Evolutionary conservation across 768 basidiomycete species (phyloP), one percentile per base, ranked within the genome.

Genomic region (Tulasnella sp.): DNA sequence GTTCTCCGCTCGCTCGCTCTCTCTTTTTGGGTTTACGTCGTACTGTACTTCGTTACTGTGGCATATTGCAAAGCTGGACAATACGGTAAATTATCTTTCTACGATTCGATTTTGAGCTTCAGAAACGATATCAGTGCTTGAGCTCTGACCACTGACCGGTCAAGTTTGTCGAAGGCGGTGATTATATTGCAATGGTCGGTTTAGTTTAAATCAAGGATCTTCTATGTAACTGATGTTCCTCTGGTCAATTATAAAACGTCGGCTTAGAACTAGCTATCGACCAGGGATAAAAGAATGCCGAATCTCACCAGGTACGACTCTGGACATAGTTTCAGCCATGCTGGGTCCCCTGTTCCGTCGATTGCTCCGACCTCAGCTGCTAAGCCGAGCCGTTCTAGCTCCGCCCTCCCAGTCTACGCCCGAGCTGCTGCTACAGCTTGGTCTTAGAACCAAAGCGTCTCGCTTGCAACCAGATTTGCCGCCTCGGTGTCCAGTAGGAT

Each of bases 371-470:
- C 54, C 22, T 54, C 54, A 7, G n/a, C 9, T 22, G 22, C 54
- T 24, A 77, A 60, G 54, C 31, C 31, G 0, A 77, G n/a, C 31
- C 76, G 46, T 60, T 41, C 48, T 50, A 79, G 37, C 69, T 72
- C 78, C 5, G 72, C 78, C 28, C 22, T 79, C 37, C 78, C 78
- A 7, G 20, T 12, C 11, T 34, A n/a, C 24, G 74, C 50, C 78
- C 78, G 74, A 3, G n/a, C 41, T 12, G 40, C 41, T 34, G 74
- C 6, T 2, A 73, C 37, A 3, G 72, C 37, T 41, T 41, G 42
- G 64, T 79, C 69, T 44, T 79, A 31, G 50, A 40, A 79, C 78
- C 78, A 79, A 34, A 79, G 37, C 37, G n/a, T 69, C 22, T 79
- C 58, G 37, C 8, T 37, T 2, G 64, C 16, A 24, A 18, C 40